Percentiles rank a stretch among this genome's conserved stretches.
These are phyloP conservation scores for Panus rudis DNA, from an alignment of 768 basidiomycete genomes.

Conservation along the genomic window DNA sequence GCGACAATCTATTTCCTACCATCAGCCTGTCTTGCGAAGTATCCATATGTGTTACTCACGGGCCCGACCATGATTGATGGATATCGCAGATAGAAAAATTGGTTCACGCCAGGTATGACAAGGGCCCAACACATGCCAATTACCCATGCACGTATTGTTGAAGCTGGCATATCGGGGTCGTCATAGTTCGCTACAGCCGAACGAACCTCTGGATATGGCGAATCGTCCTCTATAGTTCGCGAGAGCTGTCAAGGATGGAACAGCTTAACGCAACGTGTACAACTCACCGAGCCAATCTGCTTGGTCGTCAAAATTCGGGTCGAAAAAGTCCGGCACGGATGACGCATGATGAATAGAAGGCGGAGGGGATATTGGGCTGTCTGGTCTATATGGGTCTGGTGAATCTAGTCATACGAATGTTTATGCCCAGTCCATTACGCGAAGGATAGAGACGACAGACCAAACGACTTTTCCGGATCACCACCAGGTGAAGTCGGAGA, in stretches of 20 bases:
- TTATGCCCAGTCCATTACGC: no score
- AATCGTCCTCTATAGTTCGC: constrained; percentile 54
- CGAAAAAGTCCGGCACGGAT: constrained; percentile 15
- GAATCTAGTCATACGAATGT: no score
- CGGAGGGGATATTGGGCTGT: not conserved
- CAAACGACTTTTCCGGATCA: no score
- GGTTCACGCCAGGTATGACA: constrained; percentile 38
- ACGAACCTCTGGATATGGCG: constrained; percentile 79
- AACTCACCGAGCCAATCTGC: constrained; percentile 17
- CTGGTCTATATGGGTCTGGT: no score
- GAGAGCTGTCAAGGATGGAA: not conserved
- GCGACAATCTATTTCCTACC: constrained; percentile 55
- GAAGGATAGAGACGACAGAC: no score
- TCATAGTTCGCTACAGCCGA: constrained; percentile 71
- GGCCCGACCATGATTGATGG: constrained; percentile 30
- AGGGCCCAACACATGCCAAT: constrained; percentile 69
- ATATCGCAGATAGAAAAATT: constrained; percentile 46
- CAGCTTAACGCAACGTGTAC: not conserved
- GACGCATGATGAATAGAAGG: not conserved
- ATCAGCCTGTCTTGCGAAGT: not conserved
- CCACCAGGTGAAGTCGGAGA: no score
- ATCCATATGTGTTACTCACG: constrained; percentile 27
- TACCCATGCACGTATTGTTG: constrained; percentile 62
- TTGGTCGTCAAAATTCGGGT: constrained; percentile 22
- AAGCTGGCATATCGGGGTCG: constrained; percentile 57